A percentile compares a stretch with the other conserved stretches of the same genome.
These are phyloP conservation scores for Calamus simplicifolius DNA, from an alignment of 176 grass and related monocot genomes.

Conservation along the genomic window DNA sequence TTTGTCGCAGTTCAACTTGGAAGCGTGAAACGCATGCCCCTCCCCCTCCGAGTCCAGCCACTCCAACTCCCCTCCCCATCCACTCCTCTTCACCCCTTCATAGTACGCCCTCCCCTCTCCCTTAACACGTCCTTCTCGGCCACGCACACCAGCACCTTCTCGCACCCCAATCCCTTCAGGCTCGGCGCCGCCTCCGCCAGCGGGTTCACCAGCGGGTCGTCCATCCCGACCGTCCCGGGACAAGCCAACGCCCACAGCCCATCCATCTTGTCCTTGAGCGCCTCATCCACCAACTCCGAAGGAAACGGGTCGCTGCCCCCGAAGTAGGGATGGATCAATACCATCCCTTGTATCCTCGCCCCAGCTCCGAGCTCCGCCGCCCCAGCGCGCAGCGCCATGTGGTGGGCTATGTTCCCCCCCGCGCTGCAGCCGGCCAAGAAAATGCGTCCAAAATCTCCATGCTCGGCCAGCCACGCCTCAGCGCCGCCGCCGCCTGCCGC, in stretches of 20 bases:
- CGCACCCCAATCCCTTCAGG: conserved; percentile 24
- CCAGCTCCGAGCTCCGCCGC: too few species aligned
- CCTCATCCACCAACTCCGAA: conserved; percentile 22
- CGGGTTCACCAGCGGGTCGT: conserved; percentile 45
- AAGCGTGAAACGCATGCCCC: conserved; percentile 39
- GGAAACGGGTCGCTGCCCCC: conserved; percentile 15
- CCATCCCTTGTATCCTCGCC: too few species aligned
- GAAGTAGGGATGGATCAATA: conserved; percentile 52
- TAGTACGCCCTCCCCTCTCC: conserved; percentile 35
- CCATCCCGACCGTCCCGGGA: conserved; percentile 26
- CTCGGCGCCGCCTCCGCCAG: conserved; percentile 26
- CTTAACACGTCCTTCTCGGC: conserved; percentile 29
- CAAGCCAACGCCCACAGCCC: conserved; percentile 39
- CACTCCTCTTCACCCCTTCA: conserved; percentile 26
- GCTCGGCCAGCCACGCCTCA: too few species aligned
- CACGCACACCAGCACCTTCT: conserved; percentile 36
- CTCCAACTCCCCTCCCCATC: conserved; percentile 37
- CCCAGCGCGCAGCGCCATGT: too few species aligned
- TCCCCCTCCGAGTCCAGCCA: conserved; percentile 30
- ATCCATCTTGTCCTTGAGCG: conserved; percentile 21
- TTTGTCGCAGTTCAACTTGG: conserved; percentile 25
- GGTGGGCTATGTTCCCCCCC: too few species aligned
- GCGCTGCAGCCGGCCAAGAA: too few species aligned
- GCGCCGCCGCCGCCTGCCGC: too few species aligned
- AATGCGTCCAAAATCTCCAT: too few species aligned